Evolutionary conservation across 2,329 filamentous ascomycete genomes (phyloP).

Genomic region (Diplodia seriata): DNA sequence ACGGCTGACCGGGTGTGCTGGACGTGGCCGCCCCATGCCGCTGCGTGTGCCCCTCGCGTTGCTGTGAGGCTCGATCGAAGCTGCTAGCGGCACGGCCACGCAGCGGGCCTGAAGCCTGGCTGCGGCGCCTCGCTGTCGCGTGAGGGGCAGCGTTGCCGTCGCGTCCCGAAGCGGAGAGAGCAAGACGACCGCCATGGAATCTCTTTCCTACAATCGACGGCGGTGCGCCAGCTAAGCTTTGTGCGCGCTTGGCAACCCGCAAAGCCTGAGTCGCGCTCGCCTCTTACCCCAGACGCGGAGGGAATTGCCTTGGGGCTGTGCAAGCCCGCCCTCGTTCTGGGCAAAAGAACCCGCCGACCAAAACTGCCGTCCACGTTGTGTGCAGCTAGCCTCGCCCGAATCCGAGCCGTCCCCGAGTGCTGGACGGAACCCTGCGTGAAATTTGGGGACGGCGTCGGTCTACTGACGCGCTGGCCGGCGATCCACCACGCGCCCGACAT

Average conservation of each 20-base stretch:
- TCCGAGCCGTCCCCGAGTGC: slow-evolving; percentile 10
- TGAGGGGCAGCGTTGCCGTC: not conserved
- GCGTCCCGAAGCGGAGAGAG: not conserved
- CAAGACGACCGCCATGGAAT: not conserved
- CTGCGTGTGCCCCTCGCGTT: not conserved
- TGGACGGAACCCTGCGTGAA: not conserved
- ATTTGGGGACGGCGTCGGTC: not conserved
- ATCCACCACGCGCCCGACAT: slow-evolving; percentile 5
- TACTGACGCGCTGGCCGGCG: not conserved
- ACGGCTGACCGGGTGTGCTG: not conserved
- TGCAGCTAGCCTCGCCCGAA: slow-evolving; percentile 11
- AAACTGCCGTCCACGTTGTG: slow-evolving; percentile 10
- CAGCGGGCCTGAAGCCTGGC: not conserved
- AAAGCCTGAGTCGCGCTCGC: not conserved
- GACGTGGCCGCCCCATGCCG: not conserved
- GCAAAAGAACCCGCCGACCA: slow-evolving; percentile 20
- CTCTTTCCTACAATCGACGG: slow-evolving; percentile 2
- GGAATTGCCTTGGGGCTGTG: slow-evolving; percentile 8
- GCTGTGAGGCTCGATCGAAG: not conserved
- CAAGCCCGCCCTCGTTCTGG: slow-evolving; percentile 9
- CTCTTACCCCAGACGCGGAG: slow-evolving; percentile 17
- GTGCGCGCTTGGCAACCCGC: slow-evolving; percentile 12
- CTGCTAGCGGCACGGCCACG: not conserved
- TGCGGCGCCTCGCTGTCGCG: not conserved
- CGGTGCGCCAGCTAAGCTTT: slow-evolving; percentile 2